Evolutionary conservation across 495 filamentous ascomycete species (phyloP), one percentile per base, ranked within the genome.

Genomic region (Cercophora scortea): DNA sequence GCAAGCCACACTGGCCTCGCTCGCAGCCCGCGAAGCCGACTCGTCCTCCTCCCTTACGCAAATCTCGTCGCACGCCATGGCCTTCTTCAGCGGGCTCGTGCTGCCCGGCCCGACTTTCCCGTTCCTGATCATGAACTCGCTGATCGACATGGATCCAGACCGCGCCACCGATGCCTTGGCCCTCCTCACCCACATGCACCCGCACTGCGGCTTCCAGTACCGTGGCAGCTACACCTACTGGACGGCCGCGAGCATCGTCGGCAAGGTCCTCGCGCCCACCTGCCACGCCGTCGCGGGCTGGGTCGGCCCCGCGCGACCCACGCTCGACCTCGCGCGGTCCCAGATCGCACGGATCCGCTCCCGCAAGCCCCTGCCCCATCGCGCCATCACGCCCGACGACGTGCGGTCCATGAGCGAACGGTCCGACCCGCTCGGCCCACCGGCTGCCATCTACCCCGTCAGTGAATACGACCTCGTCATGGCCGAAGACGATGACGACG

Each of bases 241-340:
- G 84, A 78, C 82, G 6, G 78, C 79, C 45, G 64, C 75, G 38
- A 85, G 73, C 55, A 84, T 89, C 53, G 81, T 88, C 7, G 85
- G 84, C 18, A 88, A 87, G 60, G 84, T 88, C 19, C 81, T 96
- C 7, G 87, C 85, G 3, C 87, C 85, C 50, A 85, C 84, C 16
- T 87, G 85, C 61, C 79, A 78, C 25, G 75, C 83, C 49, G 79
- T 89, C 18, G 84, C 81, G 11, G 78, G 74, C 38, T 89, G 85
- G 85, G 69, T 88, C 41, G 85, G 85, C 0, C 85, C 85, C 15
- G 84, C 82, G 36, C 74, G 77, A 7, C 81, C 80, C 11, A 79
- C 79, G 7, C 60, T 67, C 4, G 83, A 88, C 57, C 74, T 89
- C 19, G 71, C 66, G 45, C 78, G 79, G 15, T 79, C 74, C 1